These are phyloP conservation scores for Yamadazyma songkhlaensis DNA, from an alignment of 1,139 yeast species.

Conservation along the genomic window DNA sequence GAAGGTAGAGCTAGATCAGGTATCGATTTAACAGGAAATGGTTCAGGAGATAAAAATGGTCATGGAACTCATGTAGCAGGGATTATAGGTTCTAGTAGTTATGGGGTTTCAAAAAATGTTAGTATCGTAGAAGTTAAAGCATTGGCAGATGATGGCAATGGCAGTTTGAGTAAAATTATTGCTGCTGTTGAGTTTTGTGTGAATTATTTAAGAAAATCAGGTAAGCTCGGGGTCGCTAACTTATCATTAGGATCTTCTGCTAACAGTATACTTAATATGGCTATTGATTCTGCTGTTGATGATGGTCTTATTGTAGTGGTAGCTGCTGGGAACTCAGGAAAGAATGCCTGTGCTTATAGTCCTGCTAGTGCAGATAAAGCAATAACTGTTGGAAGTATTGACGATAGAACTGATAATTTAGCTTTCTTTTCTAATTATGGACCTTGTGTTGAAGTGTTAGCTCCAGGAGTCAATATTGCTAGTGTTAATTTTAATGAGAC, in stretches of 20 bases:
- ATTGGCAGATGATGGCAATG: slow-evolving; percentile 58
- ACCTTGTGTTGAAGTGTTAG: slow-evolving; percentile 76
- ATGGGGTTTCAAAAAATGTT: slow-evolving; percentile 76
- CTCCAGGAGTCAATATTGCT: slow-evolving; percentile 69
- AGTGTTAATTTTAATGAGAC: slow-evolving; percentile 36
- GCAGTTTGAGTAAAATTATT: slow-evolving; percentile 64
- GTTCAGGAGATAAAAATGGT: slow-evolving; percentile 62
- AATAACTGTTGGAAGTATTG: slow-evolving; percentile 84
- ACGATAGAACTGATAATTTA: slow-evolving; percentile 62
- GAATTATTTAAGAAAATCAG: slow-evolving; percentile 47
- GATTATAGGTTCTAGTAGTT: slow-evolving; percentile 70
- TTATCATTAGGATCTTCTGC: slow-evolving; percentile 73
- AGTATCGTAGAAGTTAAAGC: slow-evolving; percentile 70
- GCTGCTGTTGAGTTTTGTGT: slow-evolving; percentile 72
- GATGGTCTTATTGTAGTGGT: slow-evolving; percentile 78
- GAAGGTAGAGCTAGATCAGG: slow-evolving; percentile 61
- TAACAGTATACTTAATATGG: slow-evolving; percentile 65
- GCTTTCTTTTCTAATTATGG: slow-evolving; percentile 90
- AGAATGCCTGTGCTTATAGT: slow-evolving; percentile 73
- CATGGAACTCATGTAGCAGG: slow-evolving; percentile 94
- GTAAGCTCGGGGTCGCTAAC: slow-evolving; percentile 65
- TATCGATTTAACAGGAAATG: slow-evolving; percentile 61
- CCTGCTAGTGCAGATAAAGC: slow-evolving; percentile 76
- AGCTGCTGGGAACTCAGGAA: slow-evolving; percentile 84
- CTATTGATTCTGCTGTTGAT: slow-evolving; percentile 65